phyloP scores from a whole-genome alignment of 1,284 basidiomycete species.

The Earliella scabrosa region DNA sequence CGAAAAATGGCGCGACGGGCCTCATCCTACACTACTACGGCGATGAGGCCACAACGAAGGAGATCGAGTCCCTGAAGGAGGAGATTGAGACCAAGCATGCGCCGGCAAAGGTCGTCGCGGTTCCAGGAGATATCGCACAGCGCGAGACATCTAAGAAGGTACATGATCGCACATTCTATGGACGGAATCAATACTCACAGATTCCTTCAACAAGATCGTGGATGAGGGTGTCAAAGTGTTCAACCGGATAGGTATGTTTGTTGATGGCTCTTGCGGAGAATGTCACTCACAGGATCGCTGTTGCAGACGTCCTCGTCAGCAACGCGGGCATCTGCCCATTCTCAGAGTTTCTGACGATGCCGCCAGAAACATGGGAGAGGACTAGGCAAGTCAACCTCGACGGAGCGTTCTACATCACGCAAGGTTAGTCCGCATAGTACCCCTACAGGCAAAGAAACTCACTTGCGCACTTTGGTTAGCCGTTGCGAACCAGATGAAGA shows the following conservation, averaged over 20 bases:
- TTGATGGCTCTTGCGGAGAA: too few relatives aligned
- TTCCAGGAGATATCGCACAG: conserved; percentile 73
- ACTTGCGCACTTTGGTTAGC: too few relatives aligned
- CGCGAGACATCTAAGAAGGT: conserved; percentile 65
- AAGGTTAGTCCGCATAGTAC: too few relatives aligned
- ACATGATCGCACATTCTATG: background rate
- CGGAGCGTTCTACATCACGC: conserved; percentile 78
- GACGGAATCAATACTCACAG: background rate
- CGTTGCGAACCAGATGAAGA: conserved; percentile 79
- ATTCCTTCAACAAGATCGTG: conserved; percentile 53
- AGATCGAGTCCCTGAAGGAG: conserved; percentile 48
- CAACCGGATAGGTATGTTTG: conserved; percentile 63
- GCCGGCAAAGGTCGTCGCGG: conserved; percentile 41
- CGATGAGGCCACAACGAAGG: conserved; percentile 56
- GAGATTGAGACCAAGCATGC: conserved; percentile 47
- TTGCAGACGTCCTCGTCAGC: conserved; percentile 57
- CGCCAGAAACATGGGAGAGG: conserved; percentile 67
- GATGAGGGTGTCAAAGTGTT: conserved; percentile 59
- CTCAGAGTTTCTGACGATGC: conserved; percentile 79
- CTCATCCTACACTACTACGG: conserved; percentile 77
- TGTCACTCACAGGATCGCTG: background rate
- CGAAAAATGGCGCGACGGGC: conserved; percentile 68
- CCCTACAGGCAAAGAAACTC: too few relatives aligned
- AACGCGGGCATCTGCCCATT: conserved; percentile 87
- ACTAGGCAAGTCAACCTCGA: conserved; percentile 80